Base-by-base conservation (phyloP, 371 early-diverging fungal genomes). In the Syncephalastrum sp. region DNA sequence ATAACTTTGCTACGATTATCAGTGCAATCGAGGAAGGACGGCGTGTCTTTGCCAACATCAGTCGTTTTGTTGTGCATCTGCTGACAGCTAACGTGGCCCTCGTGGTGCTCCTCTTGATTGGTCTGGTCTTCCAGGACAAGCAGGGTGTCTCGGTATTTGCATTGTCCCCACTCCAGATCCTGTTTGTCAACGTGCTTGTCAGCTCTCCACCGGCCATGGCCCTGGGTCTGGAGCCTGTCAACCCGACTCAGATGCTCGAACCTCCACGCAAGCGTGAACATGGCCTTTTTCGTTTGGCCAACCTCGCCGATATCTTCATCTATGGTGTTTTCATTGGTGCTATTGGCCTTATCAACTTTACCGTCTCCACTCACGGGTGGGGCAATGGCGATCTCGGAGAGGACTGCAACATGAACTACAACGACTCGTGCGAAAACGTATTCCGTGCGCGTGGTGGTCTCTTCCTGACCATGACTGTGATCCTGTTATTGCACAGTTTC, bases 41-140 rank as follows among this genome's bases (percentile, higher is more conserved):
- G 44, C 85, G 88, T 29, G 91, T 93, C 12, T 94, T 91, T 76
- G 87, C 84, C 70, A 97, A 97, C 73, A 95, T 97, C 67, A 77
- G 88, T 59, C 94, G 96, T 57, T 94, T 96, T 69, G 88, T 95
- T 47, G 84, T 91, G 4, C 93, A 95, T 63, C 82, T 97, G 72
- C 72, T 98, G 33, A 85, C 88, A 38, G 93, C 95, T 57, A 98
- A 97, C 64, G 85, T 85, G 7, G 85, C 84, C 29, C 88, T 91
- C 68, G 67, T 91, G 24, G 70, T 87, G 10, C 81, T 85, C 14
- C 68, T 93, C 54, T 51, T 91, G 8, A 56, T 92, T 14, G 90
- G 90, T 59, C 67, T 91, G 29, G 87, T 82, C 23, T 86, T 90
- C 68, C 72, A 70, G 47, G 90, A 91, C 64, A 33, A 23, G 1